phyloP scores from a whole-genome alignment of 805 yeast genomes.

The Phaffomyces thermotolerans region DNA sequence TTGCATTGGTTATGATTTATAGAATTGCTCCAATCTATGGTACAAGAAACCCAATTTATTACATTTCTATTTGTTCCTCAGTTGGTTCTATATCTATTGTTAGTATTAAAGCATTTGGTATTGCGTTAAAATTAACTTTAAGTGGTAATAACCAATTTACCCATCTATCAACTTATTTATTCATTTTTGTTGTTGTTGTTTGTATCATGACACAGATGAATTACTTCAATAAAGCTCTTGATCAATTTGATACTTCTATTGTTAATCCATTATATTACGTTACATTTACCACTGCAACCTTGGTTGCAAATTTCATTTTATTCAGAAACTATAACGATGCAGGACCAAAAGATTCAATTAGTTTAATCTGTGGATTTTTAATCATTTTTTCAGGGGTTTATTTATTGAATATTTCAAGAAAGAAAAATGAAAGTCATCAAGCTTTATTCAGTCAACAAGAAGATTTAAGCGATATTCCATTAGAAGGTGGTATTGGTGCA shows the following conservation, averaged over 20 bases:
- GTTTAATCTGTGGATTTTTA: slow-evolving; percentile 76
- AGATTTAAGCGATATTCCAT: slow-evolving; percentile 63
- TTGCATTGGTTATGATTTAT: slow-evolving; percentile 73
- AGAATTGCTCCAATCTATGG: slow-evolving; percentile 79
- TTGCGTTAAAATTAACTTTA: slow-evolving; percentile 78
- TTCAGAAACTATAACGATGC: slow-evolving; percentile 86
- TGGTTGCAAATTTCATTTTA: slow-evolving; percentile 77
- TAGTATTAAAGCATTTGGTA: slow-evolving; percentile 90
- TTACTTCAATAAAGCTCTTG: slow-evolving; percentile 87
- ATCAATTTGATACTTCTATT: slow-evolving; percentile 87
- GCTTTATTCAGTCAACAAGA: slow-evolving; percentile 36
- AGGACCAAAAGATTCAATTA: slow-evolving; percentile 69
- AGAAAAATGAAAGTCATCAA: slow-evolving; percentile 39
- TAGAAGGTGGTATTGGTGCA: slow-evolving; percentile 80
- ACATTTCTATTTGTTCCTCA: slow-evolving; percentile 80
- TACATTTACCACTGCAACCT: slow-evolving; percentile 82
- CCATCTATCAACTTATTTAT: slow-evolving; percentile 76
- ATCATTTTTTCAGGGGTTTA: slow-evolving; percentile 86
- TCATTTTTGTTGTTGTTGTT: slow-evolving; percentile 66
- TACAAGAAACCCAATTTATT: slow-evolving; percentile 75
- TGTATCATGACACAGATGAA: slow-evolving; percentile 91
- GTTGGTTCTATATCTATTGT: slow-evolving; percentile 90
- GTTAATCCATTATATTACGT: slow-evolving; percentile 90
- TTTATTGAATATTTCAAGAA: slow-evolving; percentile 69
- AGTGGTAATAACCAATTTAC: slow-evolving; percentile 84